A percentile compares a stretch with the other conserved stretches of the same genome.
phyloP scores from a whole-genome alignment of 345 rosid genomes.

The Rhodamnia argentea region DNA sequence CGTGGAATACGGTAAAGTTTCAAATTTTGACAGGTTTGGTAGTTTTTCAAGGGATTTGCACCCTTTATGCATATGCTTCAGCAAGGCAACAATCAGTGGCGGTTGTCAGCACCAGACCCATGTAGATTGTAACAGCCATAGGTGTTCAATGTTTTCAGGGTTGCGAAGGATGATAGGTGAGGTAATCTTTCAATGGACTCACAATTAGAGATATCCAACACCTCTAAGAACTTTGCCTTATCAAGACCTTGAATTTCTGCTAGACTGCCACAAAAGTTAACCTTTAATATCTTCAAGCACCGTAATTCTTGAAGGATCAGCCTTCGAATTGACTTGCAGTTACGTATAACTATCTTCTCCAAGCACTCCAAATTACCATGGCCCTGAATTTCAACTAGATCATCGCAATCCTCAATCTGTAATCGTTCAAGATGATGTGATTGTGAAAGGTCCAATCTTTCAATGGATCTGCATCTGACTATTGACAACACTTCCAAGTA shows the following conservation, averaged over 20 bases:
- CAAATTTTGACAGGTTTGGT: no score
- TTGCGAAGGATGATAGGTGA: no score
- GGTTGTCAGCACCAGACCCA: no score
- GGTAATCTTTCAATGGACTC: background rate
- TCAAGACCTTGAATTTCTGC: background rate
- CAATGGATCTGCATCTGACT: no score
- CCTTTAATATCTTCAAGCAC: background rate
- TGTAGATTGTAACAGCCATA: no score
- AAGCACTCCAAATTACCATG: background rate
- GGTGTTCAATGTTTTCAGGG: no score
- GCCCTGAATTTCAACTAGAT: background rate
- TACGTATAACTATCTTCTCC: background rate
- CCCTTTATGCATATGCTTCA: no score
- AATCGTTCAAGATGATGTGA: no score
- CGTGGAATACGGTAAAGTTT: no score
- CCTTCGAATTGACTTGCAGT: background rate
- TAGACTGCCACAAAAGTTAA: background rate
- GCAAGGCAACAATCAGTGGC: no score
- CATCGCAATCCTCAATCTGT: accelerated
- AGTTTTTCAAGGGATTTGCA: no score
- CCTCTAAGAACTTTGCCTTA: background rate
- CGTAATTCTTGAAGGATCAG: background rate
- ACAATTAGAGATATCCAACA: background rate
- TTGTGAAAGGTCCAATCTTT: background rate
- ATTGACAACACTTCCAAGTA: no score